These are phyloP conservation scores for Terfezia boudieri DNA, from an alignment of 495 filamentous ascomycete genomes.

Conservation along the genomic window DNA sequence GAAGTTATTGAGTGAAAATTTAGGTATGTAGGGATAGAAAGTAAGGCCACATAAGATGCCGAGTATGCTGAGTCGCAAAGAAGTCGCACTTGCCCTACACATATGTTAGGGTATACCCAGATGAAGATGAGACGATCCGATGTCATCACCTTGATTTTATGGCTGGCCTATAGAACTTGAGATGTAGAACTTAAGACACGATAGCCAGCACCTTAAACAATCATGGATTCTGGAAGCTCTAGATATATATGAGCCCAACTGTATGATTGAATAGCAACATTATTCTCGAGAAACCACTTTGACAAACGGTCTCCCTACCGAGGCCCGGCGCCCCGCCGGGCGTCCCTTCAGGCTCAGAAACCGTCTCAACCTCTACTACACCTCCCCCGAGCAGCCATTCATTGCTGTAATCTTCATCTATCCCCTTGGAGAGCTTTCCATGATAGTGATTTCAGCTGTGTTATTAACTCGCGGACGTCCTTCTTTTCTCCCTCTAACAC, in stretches of 20 bases:
- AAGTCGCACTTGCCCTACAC: too few species aligned
- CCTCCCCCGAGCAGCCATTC: neutral
- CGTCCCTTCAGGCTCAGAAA: neutral
- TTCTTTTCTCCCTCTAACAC: neutral
- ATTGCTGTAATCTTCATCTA: neutral
- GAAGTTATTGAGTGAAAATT: too few species aligned
- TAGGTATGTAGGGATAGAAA: too few species aligned
- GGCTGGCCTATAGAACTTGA: too few species aligned
- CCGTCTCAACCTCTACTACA: neutral
- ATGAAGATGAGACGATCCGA: too few species aligned
- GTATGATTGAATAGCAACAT: neutral
- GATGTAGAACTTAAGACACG: too few species aligned
- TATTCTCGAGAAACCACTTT: neutral
- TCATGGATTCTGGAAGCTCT: neutral
- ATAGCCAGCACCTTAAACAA: too few species aligned
- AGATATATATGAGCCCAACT: neutral
- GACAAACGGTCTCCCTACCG: neutral
- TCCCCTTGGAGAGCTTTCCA: neutral
- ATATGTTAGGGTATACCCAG: too few species aligned
- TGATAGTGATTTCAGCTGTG: neutral
- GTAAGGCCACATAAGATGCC: too few species aligned
- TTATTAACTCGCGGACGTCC: neutral
- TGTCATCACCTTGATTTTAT: too few species aligned
- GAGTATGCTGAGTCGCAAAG: too few species aligned
- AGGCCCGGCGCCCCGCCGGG: neutral